A percentile compares a stretch with the other conserved stretches of the same genome.
Conservation (phyloP, 2,329 filamentous ascomycete species). For the Alternaria metachromatica region DNA sequence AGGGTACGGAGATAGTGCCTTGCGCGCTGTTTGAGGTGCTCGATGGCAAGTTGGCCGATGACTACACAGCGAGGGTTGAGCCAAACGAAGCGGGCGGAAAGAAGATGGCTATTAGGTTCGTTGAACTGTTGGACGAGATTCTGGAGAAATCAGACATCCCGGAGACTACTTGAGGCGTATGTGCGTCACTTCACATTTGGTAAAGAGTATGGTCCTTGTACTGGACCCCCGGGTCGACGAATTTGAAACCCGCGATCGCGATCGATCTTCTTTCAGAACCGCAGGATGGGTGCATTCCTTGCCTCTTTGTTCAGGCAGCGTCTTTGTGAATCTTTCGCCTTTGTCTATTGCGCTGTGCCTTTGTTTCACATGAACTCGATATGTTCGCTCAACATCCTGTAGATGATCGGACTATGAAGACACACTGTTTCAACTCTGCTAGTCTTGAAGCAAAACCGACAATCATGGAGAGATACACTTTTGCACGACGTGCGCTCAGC, state of each 20-base stretch:
- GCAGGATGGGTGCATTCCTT: not conserved
- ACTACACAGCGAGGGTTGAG: constrained; percentile 48
- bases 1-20: constrained; percentile 40
- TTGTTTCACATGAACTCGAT: not conserved
- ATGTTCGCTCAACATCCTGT: not conserved
- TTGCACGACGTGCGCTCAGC: not conserved
- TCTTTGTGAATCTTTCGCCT: not conserved
- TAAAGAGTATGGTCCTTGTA: not conserved
- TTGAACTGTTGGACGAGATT: constrained; percentile 20
- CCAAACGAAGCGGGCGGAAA: constrained; percentile 42
- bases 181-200: not conserved
- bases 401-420: not conserved
- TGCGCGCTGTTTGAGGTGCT: constrained; percentile 43
- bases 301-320: not conserved
- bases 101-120: constrained; percentile 43
- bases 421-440: not conserved
- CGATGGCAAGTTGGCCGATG: constrained; percentile 35
- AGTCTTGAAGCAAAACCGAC: not conserved
- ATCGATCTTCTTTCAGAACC: not conserved
- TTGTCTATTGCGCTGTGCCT: not conserved
- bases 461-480: not conserved
- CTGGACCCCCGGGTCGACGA: not conserved
- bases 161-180: not conserved
- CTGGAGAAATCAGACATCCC: not conserved
- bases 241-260: not conserved